phyloP scores from a whole-genome alignment of 2,329 filamentous ascomycete species.

The Apiospora malaysiana region DNA sequence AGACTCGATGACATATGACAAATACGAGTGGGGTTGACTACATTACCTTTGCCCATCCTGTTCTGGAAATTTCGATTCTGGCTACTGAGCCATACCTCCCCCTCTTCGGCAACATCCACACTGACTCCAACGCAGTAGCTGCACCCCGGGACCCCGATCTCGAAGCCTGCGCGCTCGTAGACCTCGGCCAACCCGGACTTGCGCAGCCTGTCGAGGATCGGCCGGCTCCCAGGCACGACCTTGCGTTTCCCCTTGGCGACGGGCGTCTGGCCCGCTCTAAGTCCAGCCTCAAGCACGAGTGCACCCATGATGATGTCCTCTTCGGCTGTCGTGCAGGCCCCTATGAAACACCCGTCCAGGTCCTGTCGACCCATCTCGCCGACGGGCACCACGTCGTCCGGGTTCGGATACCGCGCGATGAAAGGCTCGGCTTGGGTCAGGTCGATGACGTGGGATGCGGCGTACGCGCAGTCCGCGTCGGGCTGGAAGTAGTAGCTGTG shows the following conservation, averaged over 20 bases:
- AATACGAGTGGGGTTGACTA: not conserved
- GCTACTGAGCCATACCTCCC: constrained; percentile 51
- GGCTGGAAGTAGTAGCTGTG: constrained; percentile 45
- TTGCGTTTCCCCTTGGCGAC: constrained; percentile 42
- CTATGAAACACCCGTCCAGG: constrained; percentile 52
- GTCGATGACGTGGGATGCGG: constrained; percentile 44
- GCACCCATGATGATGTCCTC: constrained; percentile 51
- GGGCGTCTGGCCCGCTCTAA: constrained; percentile 40
- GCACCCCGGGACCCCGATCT: constrained; percentile 48
- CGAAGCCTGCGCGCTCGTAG: constrained; percentile 49
- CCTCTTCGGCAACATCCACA: constrained; percentile 46
- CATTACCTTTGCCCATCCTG: constrained; percentile 47
- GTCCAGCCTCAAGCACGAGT: constrained; percentile 46
- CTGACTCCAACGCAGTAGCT: constrained; percentile 52
- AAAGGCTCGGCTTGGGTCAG: constrained; percentile 44
- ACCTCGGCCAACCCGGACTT: constrained; percentile 42
- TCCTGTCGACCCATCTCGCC: constrained; percentile 37
- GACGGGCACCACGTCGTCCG: constrained; percentile 51
- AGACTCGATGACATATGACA: not conserved
- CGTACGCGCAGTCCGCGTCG: constrained; percentile 46
- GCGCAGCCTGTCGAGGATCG: constrained; percentile 45
- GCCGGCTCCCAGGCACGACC: constrained; percentile 48
- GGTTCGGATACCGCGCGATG: constrained; percentile 47
- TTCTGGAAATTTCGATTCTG: constrained; percentile 55
- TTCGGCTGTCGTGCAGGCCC: constrained; percentile 52